Conservation (phyloP, 176 grass and related monocot genomes). For the Echinochloa phyllopogon region DNA sequence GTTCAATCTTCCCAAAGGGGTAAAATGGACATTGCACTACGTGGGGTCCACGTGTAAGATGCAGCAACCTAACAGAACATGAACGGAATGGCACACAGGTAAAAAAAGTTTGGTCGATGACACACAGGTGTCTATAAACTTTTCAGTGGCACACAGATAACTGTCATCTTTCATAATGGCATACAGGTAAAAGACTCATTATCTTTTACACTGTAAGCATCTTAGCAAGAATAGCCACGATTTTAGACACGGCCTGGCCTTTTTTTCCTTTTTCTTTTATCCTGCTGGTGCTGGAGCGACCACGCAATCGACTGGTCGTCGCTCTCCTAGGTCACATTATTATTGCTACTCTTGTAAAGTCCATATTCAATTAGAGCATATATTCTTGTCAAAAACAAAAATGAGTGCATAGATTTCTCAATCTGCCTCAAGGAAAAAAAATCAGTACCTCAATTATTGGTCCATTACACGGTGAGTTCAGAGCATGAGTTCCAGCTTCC, state of each 20-base stretch:
- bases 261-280: neutral
- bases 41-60: no score
- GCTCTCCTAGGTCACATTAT: neutral
- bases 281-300: neutral
- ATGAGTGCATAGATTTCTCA: neutral
- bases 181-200: no score
- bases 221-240: neutral
- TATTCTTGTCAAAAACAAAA: neutral
- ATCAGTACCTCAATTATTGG: neutral
- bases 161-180: no score
- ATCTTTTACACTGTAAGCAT: slow-evolving; percentile 5
- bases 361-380: neutral
- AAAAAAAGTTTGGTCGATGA: no score
- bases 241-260: neutral
- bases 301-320: neutral
- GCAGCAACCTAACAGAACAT: no score
- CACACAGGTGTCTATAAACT: no score
- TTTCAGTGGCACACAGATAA: no score
- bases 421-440: neutral
- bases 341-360: neutral
- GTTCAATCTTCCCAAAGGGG: no score
- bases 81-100: no score
- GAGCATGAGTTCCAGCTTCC: neutral
- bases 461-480: no score
- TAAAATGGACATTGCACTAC: no score